Evolutionary conservation across 2,329 filamentous ascomycete genomes (phyloP).

Genomic region (Pseudogymnoascus pannorum): DNA sequence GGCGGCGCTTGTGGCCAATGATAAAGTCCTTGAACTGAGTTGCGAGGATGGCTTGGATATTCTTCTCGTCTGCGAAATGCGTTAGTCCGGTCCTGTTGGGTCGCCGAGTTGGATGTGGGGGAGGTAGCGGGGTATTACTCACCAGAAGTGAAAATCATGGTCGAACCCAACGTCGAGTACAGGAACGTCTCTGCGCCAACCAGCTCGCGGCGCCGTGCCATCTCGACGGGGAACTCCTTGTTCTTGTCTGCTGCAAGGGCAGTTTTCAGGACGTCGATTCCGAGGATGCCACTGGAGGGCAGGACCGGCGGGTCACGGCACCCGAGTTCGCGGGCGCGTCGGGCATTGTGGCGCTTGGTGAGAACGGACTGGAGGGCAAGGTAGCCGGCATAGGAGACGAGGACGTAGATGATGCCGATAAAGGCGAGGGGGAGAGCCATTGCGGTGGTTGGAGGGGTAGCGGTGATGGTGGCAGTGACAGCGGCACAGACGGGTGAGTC

Average conservation of each 20-base stretch:
- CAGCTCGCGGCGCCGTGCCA: slow-evolving; percentile 29
- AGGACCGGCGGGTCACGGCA: slow-evolving; percentile 21
- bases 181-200: slow-evolving; percentile 25
- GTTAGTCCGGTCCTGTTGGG: slow-evolving; percentile 35
- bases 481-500: no score
- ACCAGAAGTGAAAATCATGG: slow-evolving; percentile 18
- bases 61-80: slow-evolving; percentile 30
- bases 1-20: slow-evolving; percentile 47
- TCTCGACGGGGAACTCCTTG: slow-evolving; percentile 21
- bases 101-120: slow-evolving; percentile 32
- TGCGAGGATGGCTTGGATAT: slow-evolving; percentile 48
- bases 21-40: slow-evolving; percentile 44
- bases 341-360: slow-evolving; percentile 16
- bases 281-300: slow-evolving; percentile 21
- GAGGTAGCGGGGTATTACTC: slow-evolving; percentile 20
- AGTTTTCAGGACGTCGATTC: slow-evolving; percentile 22
- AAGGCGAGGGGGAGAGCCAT: slow-evolving; percentile 10
- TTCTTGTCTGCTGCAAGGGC: slow-evolving; percentile 20
- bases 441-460: neutral
- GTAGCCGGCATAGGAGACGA: slow-evolving; percentile 18
- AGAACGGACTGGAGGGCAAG: slow-evolving; percentile 13
- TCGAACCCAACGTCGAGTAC: slow-evolving; percentile 19
- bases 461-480: no score
- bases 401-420: slow-evolving; percentile 8
- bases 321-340: slow-evolving; percentile 20